Evolutionary conservation across 352 stramenopile genomes (phyloP), one percentile per base, ranked within the genome.

Genomic region (Pythium phragmiticola): DNA sequence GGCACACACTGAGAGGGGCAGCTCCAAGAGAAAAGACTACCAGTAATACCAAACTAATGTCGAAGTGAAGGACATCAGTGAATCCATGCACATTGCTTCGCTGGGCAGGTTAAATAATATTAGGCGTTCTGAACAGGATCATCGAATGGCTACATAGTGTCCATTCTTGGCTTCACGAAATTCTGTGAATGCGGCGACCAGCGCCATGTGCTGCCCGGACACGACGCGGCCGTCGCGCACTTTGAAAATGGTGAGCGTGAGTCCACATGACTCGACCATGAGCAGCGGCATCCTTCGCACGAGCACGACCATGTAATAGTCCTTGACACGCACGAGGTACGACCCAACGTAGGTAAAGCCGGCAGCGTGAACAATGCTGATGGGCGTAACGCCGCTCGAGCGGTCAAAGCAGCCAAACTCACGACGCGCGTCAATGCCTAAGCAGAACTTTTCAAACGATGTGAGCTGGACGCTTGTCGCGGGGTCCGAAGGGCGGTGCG

Each of bases 291-390:
- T 9, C 19, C 39, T 26, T 30, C 26, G 26, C 26, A 30, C 26
- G 26, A 30, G 26, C 30, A 69, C 55, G 33, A 68, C 60, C 42
- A 68, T 48, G 53, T 62, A 68, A 69, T 47, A 68, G 46, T 68
- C 52, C n/a, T 68, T 68, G 52, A 68, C 56, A 5, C 60, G 60
- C 51, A 68, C 60, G 33, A 68, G 60, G 41, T 62, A 68, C 52
- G 51, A 33, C 0, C 60, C 60, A 4, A 62, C 21, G 53, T 68
- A 68, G 16, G 51, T 68, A 53, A 57, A 68, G 3, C 60, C 60
- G 1, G 60, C 52, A 5, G 60, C 51, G 53, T 62, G 60, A 21
- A 62, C 60, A 45, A 62, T 60, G 17, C 60, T 57, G 26, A 30
- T 30, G 26, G 63, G 63, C 41, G 63, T 69, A 7, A 41, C 47